Percentiles rank a stretch among this genome's conserved stretches.
Conservation (phyloP, 1,284 basidiomycete species). For the Ceratobasidium sp. region DNA sequence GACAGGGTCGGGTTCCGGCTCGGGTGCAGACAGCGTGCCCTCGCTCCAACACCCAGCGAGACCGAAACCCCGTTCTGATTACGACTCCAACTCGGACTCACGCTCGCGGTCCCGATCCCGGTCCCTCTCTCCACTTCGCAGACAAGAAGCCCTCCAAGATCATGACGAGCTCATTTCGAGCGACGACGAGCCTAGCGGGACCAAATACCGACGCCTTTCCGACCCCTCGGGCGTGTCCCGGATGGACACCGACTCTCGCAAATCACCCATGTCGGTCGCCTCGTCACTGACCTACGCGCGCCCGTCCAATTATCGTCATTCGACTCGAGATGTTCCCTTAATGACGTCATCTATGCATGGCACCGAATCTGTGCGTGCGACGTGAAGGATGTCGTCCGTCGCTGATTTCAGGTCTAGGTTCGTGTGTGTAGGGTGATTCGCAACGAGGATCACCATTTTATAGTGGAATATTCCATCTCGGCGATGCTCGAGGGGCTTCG, state of each 20-base stretch:
- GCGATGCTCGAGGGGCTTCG: constrained; percentile 80
- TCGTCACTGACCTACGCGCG: background rate
- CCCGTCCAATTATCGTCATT: background rate
- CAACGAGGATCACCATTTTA: constrained; percentile 52
- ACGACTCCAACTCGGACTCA: constrained; percentile 16
- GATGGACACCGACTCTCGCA: constrained; percentile 33
- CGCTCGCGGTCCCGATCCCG: constrained; percentile 16
- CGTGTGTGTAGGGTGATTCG: constrained; percentile 84
- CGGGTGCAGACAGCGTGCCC: constrained; percentile 18
- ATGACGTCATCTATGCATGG: constrained; percentile 36
- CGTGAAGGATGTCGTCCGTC: background rate
- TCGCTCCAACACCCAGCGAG: constrained; percentile 7
- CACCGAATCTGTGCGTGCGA: constrained; percentile 29
- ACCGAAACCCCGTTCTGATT: constrained; percentile 12
- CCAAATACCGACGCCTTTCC: constrained; percentile 22
- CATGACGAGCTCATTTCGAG: constrained; percentile 28
- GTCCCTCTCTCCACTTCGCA: constrained; percentile 17
- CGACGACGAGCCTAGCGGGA: constrained; percentile 10
- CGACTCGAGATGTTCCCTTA: background rate
- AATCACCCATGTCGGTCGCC: background rate
- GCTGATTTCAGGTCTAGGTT: constrained; percentile 54
- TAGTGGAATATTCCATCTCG: constrained; percentile 59
- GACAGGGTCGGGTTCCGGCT: constrained; percentile 17
- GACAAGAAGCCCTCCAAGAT: constrained; percentile 15
- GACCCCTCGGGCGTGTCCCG: constrained; percentile 17